These are phyloP conservation scores for Suillus fuscotomentosus DNA, from an alignment of 768 basidiomycete genomes.

Conservation along the genomic window DNA sequence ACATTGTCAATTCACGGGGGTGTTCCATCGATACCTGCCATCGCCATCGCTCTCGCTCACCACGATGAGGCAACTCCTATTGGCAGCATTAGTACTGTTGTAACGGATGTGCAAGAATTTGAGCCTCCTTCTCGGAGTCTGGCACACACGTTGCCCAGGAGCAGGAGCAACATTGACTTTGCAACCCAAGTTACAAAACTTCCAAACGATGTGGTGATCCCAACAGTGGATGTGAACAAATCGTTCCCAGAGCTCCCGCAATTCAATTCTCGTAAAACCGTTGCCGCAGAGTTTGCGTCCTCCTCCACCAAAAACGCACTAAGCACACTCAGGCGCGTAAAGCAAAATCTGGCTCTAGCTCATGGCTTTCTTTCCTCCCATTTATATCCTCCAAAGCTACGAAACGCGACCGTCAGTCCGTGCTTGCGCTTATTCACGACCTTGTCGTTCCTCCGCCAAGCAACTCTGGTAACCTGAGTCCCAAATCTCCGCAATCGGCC, in stretches of 20 bases:
- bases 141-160: neutral
- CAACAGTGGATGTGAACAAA: neutral
- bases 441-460: conserved; percentile 32
- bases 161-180: conserved; percentile 1
- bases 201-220: neutral
- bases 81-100: neutral
- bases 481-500: neutral
- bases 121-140: neutral
- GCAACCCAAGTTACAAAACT: neutral
- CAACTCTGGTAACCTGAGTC: conserved; percentile 6
- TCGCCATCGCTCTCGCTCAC: neutral
- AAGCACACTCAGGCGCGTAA: neutral
- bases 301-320: neutral
- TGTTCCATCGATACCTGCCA: neutral
- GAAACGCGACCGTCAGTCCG: conserved; percentile 50
- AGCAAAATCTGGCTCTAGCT: neutral
- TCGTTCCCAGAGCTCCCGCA: neutral
- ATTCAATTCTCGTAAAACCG: neutral
- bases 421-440: conserved; percentile 52
- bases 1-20: too few species aligned
- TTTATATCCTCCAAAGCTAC: conserved; percentile 28
- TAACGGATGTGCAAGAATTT: neutral
- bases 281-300: neutral
- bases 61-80: neutral
- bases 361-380: conserved; percentile 31